Evolutionary conservation across 75 land plant genomes (phyloP), one percentile per base, ranked within the genome.

Genomic region (Sequoia sempervirens): DNA sequence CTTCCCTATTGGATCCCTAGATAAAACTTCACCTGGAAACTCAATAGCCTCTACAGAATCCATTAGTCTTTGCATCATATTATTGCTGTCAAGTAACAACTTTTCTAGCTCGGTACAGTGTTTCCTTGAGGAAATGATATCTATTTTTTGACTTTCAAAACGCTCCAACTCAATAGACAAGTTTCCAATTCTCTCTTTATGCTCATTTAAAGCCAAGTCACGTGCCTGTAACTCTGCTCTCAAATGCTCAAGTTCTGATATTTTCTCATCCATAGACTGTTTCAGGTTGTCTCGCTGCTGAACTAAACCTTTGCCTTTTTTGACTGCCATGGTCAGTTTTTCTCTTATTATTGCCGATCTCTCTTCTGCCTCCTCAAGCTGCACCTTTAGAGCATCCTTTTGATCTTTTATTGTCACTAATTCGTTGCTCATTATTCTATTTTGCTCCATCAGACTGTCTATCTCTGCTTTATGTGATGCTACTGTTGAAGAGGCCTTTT

Each of bases 241-340:
- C 50, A 94, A 69, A 18, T 68, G 58, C 66, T 81, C 53, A 66
- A 80, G 82, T 81, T 85, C 79, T 80, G 82, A 50, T 80, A 32
- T 1, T 36, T 80, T 80, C 83, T 91, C 93, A 78, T 90, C 94
- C 78, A 97, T 36, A 18, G 86, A 83, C 80, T 93, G 92, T 73
- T 94, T 98, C 89, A 98, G 76, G 54, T 80, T 68, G 75, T 98
- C 99, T 18, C 98, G 92, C 83, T 96, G 96, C 46, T 98, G 98
- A 81, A 90, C 95, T 74, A 96, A 41, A 4, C 90, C 91, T 87
- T 96, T 98, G 1, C 98, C 99, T 86, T 94, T 98, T 72, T 92
- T 91, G 46, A 98, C 95, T 43, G 99, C 99, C 82, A 93, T 88
- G 87, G 90, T 91, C 46, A 98, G 83, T 88, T 98, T 98, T 81